Conservation (phyloP, 305 asterid genomes). For the Solanum aculeatissimum region DNA sequence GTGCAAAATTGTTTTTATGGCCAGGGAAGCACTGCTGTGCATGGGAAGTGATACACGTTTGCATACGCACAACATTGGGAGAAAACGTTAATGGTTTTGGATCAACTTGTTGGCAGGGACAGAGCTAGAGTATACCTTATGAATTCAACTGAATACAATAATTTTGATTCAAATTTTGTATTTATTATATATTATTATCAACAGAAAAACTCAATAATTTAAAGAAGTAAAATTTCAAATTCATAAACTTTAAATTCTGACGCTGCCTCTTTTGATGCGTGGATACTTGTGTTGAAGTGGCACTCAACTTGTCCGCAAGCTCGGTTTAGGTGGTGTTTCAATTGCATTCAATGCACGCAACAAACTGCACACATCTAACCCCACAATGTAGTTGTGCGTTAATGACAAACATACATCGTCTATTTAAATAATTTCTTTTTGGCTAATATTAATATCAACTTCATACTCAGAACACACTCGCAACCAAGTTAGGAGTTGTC, state of each 20-base stretch:
- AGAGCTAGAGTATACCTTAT: neutral
- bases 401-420: neutral
- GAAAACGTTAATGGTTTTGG: too few relatives aligned
- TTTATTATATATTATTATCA: too few relatives aligned
- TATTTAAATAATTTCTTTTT: neutral
- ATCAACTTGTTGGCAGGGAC: neutral
- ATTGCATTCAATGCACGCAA: conserved; percentile 24
- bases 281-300: neutral
- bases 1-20: neutral
- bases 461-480: neutral
- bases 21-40: too few relatives aligned
- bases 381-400: conserved; percentile 8
- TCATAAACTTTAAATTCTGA: too few relatives aligned
- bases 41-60: neutral
- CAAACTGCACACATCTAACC: conserved; percentile 33
- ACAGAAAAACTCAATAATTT: too few relatives aligned
- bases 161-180: too few relatives aligned
- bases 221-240: too few relatives aligned
- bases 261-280: too few relatives aligned
- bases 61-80: too few relatives aligned
- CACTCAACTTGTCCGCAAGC: neutral
- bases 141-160: too few relatives aligned
- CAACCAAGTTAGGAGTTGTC: neutral
- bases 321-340: neutral
- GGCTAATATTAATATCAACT: too few relatives aligned